Evolutionary conservation across 345 rosid species (phyloP), one percentile per base, ranked within the genome.

Genomic region (Sonneratia caseolaris): DNA sequence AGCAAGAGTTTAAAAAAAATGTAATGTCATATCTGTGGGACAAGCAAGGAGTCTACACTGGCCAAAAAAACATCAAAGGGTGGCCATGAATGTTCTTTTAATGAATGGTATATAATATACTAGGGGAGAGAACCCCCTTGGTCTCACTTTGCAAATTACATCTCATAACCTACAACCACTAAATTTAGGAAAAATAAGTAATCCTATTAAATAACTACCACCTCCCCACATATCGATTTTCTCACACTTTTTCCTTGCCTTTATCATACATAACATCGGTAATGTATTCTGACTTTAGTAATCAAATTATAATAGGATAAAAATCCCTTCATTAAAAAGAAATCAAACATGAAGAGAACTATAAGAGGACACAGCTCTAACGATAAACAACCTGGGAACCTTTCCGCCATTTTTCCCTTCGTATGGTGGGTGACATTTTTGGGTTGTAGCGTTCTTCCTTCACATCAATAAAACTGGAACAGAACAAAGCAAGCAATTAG

Each of bases 311-410:
- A 53, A 15, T 18, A 53, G 4, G 57, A 53, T 53, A 53, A 53
- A 53, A 53, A 16, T 53, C 14, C 1, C 18, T 53, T 53, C 59
- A 4, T 11, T 4, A 53, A 53, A 18, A 35, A 71, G 40, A 69
- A 64, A 45, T 64, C 62, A 73, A 67, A 47, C 21, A 67, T 15
- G 57, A 72, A 51, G 69, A 37, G 72, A 7, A 18, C 3, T 61
- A 22, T 7, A 19, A 18, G 27, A 2, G 32, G 24, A 0, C 8
- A 22, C 21, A 56, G 12, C 65, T 22, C 12, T 61, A 27, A 61
- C 7, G n/a, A 8, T 22, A 8, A 73, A 79, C 62, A 45, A 91
- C 98, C 95, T 94, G 98, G 35, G 96, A 94, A 73, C 97, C 98
- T 81, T 94, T 94, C 68, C 93, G 86, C 96, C 97, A 91, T 76